A percentile compares a stretch with the other conserved stretches of the same genome.
Evolutionary conservation across 2,329 filamentous ascomycete genomes (phyloP).

Genomic region (Gaeumannomyces sp.): DNA sequence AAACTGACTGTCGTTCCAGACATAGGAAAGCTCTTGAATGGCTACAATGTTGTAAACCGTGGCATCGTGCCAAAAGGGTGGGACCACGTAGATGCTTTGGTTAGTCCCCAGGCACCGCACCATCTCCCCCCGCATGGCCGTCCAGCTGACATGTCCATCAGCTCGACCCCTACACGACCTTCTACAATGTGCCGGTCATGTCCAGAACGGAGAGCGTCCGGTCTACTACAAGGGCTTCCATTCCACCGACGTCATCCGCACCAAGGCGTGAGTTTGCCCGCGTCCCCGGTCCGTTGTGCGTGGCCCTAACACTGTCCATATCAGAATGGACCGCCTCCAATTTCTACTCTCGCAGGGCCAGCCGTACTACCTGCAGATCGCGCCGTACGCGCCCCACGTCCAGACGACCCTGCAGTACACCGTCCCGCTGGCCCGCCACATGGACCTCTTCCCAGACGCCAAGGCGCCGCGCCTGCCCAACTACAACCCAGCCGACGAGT

Average conservation of each 20-base stretch:
- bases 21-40: constrained; percentile 66
- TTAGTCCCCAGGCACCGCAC: background rate
- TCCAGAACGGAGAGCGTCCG: constrained; percentile 49
- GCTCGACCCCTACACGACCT: constrained; percentile 57
- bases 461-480: constrained; percentile 55
- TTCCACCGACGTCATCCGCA: constrained; percentile 45
- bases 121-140: too few relatives aligned
- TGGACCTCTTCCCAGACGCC: constrained; percentile 52
- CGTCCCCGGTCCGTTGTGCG: too few relatives aligned
- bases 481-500: constrained; percentile 53
- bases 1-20: constrained; percentile 52
- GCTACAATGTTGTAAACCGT: constrained; percentile 55
- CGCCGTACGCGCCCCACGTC: constrained; percentile 19
- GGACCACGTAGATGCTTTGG: constrained; percentile 38
- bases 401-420: constrained; percentile 27
- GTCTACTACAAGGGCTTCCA: constrained; percentile 49
- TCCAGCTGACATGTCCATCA: constrained; percentile 1
- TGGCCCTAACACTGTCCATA: too few relatives aligned
- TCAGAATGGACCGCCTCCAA: background rate
- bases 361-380: constrained; percentile 20
- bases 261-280: constrained; percentile 26
- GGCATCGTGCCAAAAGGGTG: constrained; percentile 53
- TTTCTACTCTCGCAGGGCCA: constrained; percentile 26
- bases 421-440: constrained; percentile 53
- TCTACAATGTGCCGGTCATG: constrained; percentile 56